A percentile compares a stretch with the other conserved stretches of the same genome.
These are phyloP conservation scores for Macrotyloma uniflorum DNA, from an alignment of 306 rosid genomes.

Conservation along the genomic window DNA sequence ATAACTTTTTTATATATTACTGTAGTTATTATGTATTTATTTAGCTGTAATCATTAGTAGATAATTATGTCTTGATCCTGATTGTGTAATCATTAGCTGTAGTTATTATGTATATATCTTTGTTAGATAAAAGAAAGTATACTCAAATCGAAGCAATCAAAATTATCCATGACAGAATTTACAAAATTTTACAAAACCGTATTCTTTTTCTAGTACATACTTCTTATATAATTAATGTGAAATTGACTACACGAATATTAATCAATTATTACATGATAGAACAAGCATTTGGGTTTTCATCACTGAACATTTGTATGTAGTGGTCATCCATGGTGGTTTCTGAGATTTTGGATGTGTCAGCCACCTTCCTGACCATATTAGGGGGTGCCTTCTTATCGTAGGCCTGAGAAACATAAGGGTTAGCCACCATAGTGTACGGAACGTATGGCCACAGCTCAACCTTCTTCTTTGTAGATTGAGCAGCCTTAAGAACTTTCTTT, in stretches of 20 bases:
- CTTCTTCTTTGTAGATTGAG: conserved; percentile 90
- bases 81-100: no score
- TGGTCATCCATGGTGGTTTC: conserved; percentile 65
- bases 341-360: conserved; percentile 54
- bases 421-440: conserved; percentile 72
- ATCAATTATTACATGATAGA: conserved; percentile 59
- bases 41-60: no score
- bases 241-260: no score
- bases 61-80: no score
- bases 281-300: conserved; percentile 91
- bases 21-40: no score
- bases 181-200: neutral
- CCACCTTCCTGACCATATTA: conserved; percentile 80
- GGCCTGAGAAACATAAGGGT: conserved; percentile 78
- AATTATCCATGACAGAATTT: neutral
- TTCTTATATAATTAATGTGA: neutral
- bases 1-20: no score
- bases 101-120: no score
- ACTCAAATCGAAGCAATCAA: neutral
- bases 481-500: conserved; percentile 93
- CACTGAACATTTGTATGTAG: conserved; percentile 70
- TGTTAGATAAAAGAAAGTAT: no score
- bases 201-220: neutral
- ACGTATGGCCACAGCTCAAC: conserved; percentile 97
- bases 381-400: conserved; percentile 98